Evolutionary conservation across 2,329 filamentous ascomycete species (phyloP).

Genomic region (Waltergamsia citrina): DNA sequence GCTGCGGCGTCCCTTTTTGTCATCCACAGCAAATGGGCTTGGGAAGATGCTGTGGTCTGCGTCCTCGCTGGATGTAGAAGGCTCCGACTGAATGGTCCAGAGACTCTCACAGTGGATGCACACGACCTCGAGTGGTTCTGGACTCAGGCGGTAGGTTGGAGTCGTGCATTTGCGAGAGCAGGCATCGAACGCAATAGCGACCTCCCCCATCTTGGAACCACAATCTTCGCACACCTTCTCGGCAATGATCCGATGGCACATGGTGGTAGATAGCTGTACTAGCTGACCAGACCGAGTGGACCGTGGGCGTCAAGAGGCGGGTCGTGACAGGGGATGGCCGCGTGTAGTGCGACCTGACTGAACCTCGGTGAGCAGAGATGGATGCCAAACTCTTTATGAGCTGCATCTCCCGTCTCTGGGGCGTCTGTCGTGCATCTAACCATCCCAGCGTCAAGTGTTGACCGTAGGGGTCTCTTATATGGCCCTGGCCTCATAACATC

Average conservation of each 20-base stretch:
- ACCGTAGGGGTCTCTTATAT: too few species aligned
- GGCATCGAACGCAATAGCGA: slow-evolving; percentile 16
- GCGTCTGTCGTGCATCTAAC: too few species aligned
- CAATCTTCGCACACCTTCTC: slow-evolving; percentile 18
- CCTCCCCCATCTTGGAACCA: slow-evolving; percentile 15
- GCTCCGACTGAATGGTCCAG: background rate
- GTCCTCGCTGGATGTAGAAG: background rate
- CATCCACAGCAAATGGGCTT: background rate
- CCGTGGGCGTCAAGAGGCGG: too few species aligned
- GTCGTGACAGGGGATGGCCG: too few species aligned
- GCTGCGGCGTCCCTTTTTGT: background rate
- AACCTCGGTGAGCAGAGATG: too few species aligned
- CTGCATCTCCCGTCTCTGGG: too few species aligned
- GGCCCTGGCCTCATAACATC: background rate
- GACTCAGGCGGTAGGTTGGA: slow-evolving; percentile 18
- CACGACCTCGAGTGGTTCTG: slow-evolving; percentile 12
- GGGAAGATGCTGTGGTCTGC: slow-evolving; percentile 3
- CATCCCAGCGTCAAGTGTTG: too few species aligned
- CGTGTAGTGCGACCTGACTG: too few species aligned
- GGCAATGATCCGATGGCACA: slow-evolving; percentile 19
- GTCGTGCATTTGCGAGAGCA: slow-evolving; percentile 18
- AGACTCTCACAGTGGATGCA: background rate
- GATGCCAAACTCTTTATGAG: too few species aligned
- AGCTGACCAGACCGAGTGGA: too few species aligned
- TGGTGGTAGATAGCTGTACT: too few species aligned